Base-by-base conservation (phyloP, 495 filamentous ascomycete species). In the Durotheca rogersii region DNA sequence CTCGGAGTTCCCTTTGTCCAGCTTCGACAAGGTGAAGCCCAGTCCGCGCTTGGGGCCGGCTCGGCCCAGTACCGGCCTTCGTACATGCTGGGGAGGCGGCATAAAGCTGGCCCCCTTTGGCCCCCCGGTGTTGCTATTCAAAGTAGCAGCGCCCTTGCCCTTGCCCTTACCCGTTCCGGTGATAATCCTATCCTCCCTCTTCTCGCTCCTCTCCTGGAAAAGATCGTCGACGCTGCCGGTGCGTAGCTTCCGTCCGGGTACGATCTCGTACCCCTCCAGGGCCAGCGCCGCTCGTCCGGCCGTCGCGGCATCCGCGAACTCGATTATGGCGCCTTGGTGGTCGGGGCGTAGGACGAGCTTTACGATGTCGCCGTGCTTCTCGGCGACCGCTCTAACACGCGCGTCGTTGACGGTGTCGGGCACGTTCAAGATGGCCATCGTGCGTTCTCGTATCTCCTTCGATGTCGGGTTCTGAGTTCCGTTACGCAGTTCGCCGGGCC, bases 271-370 rank as follows among this genome's bases (percentile, higher is more conserved):
- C 0, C 86, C 85, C 35, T 94, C 84, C 0, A 96, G 75, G 4
- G 75, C 85, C 30, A 96, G 62, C 0, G 80, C 72, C 0, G 91
- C 91, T 65, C 84, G 86, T 31, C 90, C 90, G 2, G 83, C 85
- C 44, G 83, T 76, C 2, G 81, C 70, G 7, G 85, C 75, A 52
- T 87, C 82, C 7, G 70, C 72, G 61, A 84, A 95, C 62, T 97
- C 93, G 33, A 96, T 75, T 40, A 91, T 84, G 7, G 90, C 93
- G n/a, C 93, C 92, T 54, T 84, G 80, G 48, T 93, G 87, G 40
- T 88, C 80, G 1, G 89, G 89, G 30, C 85, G 82, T 2, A 91
- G 75, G 3, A 80, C 72, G 4, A 80, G 62, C 53, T 90, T 90
- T 60, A 85, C 79, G 1, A 79, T 76, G 1, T 75, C 50, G 25